These are phyloP conservation scores for Agroathelia rolfsii DNA, from an alignment of 1,284 basidiomycete species.

Conservation along the genomic window DNA sequence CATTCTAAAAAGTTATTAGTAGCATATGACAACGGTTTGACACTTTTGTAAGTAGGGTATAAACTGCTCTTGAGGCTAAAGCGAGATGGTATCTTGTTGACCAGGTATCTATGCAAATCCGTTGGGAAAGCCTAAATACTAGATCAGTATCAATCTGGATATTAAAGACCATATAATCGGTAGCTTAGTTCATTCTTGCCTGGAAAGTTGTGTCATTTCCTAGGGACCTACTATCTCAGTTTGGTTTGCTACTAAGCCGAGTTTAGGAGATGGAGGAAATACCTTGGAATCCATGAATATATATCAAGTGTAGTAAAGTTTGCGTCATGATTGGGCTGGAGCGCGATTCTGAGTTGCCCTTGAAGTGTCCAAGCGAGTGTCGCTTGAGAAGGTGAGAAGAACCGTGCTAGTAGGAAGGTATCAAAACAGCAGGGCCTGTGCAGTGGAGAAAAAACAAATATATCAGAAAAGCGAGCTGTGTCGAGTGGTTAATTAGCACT, in stretches of 20 bases:
- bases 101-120: constrained; percentile 35
- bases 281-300: constrained; percentile 48
- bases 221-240: constrained; percentile 1
- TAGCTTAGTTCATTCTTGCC: too few species aligned
- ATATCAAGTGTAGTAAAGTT: constrained; percentile 37
- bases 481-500: too few species aligned
- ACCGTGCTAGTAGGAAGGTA: too few species aligned
- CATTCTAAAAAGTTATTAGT: constrained; percentile 42
- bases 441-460: too few species aligned
- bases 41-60: constrained; percentile 48
- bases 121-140: constrained; percentile 36
- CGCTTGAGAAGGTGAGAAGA: too few species aligned
- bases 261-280: too few species aligned
- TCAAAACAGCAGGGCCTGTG: too few species aligned
- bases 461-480: too few species aligned
- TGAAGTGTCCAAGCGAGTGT: too few species aligned
- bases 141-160: constrained; percentile 1
- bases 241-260: too few species aligned
- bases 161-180: background rate
- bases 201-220: constrained; percentile 18
- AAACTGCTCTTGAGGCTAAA: constrained; percentile 32
- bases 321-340: too few species aligned
- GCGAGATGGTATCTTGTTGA: constrained; percentile 22
- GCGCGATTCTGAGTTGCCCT: too few species aligned
- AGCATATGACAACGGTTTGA: constrained; percentile 37